These are phyloP conservation scores for Candida ulmi DNA, from an alignment of 805 yeast genomes.

Conservation along the genomic window DNA sequence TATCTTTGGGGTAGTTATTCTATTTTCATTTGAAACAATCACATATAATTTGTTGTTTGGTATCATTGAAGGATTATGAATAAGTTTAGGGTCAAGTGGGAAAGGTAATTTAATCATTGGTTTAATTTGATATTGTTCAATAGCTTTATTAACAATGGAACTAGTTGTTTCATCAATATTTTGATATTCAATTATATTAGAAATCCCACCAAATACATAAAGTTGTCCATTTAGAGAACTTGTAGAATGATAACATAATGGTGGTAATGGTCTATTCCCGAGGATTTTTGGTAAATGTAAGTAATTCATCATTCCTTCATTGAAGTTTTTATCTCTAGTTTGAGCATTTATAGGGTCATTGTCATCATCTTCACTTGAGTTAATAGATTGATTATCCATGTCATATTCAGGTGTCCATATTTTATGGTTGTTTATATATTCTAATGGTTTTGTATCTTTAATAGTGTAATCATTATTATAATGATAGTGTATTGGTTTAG, in stretches of 20 bases:
- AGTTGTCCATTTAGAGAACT: conserved; percentile 33
- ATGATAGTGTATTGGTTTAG: too few species aligned
- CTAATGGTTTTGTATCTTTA: too few species aligned
- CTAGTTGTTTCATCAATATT: not conserved
- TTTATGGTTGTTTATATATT: too few species aligned
- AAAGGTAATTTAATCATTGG: conserved; percentile 37
- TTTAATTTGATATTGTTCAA: conserved; percentile 27
- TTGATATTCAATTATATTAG: conserved; percentile 18
- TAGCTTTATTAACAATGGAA: too few species aligned
- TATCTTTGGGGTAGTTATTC: conserved; percentile 27
- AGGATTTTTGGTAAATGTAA: conserved; percentile 28
- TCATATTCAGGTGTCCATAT: too few species aligned
- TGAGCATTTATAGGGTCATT: too few species aligned
- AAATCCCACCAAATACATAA: conserved; percentile 40
- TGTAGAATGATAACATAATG: conserved; percentile 38
- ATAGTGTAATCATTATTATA: too few species aligned
- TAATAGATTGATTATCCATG: too few species aligned
- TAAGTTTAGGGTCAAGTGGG: conserved; percentile 36
- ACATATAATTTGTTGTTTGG: conserved; percentile 38
- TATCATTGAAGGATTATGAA: conserved; percentile 36
- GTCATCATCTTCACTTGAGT: too few species aligned
- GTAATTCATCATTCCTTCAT: conserved; percentile 16
- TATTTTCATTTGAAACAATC: too few species aligned
- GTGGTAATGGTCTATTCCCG: conserved; percentile 35
- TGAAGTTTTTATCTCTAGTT: not conserved